Conservation (phyloP, 345 rosid species). For the Linum tenue region DNA sequence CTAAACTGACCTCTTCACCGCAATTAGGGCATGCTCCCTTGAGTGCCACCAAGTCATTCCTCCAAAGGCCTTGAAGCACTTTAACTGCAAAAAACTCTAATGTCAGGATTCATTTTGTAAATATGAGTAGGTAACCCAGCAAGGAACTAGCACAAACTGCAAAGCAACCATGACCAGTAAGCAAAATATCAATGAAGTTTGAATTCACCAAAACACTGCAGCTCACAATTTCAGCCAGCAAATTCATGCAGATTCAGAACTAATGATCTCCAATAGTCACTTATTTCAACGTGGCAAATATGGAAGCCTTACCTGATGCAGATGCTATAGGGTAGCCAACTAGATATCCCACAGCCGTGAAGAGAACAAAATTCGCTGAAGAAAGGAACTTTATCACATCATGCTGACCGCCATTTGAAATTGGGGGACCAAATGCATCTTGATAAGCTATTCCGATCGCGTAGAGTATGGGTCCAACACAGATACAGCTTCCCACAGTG, state of each 20-base stretch:
- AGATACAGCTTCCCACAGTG: constrained; percentile 53
- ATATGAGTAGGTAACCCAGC: background rate
- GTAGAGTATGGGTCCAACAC: constrained; percentile 51
- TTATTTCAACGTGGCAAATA: background rate
- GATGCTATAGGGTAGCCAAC: constrained; percentile 73
- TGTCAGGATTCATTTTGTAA: background rate
- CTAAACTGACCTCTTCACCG: constrained; percentile 79
- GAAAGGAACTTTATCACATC: constrained; percentile 41
- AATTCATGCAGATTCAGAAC: background rate
- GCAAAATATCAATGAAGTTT: background rate
- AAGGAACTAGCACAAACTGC: background rate
- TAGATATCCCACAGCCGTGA: constrained; percentile 50
- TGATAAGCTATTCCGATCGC: constrained; percentile 48
- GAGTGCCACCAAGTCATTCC: constrained; percentile 79
- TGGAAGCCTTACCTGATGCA: constrained; percentile 50
- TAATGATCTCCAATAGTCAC: background rate
- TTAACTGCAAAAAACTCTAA: constrained; percentile 40
- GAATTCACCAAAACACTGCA: too few relatives aligned
- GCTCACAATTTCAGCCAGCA: too few relatives aligned
- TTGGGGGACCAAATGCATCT: constrained; percentile 33
- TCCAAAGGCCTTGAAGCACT: constrained; percentile 80
- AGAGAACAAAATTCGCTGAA: constrained; percentile 47
- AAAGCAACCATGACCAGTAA: background rate
- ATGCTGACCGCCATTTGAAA: constrained; percentile 34
- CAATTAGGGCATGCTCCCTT: constrained; percentile 94